A percentile compares a stretch with the other conserved stretches of the same genome.
These are phyloP conservation scores for Melanogaster broomeanus DNA, from an alignment of 768 basidiomycete genomes.

Conservation along the genomic window DNA sequence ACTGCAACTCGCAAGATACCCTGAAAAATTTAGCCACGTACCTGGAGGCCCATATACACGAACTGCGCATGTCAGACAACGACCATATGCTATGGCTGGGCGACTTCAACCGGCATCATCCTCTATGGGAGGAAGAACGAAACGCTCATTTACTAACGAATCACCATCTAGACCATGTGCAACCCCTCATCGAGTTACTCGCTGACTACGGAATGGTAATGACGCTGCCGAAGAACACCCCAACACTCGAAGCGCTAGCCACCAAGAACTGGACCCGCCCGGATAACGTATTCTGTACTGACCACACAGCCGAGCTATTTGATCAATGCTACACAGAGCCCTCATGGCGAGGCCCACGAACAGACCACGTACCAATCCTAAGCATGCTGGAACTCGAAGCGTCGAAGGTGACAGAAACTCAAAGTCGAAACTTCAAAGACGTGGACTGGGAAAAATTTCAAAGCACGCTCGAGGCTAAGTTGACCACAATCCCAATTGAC, in stretches of 20 bases:
- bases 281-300: slow-evolving; percentile 9
- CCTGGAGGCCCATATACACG: neutral
- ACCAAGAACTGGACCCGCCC: slow-evolving; percentile 8
- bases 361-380: neutral
- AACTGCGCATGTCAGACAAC: neutral
- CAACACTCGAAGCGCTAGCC: neutral
- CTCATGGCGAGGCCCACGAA: neutral
- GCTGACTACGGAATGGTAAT: slow-evolving; percentile 8
- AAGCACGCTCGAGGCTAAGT: neutral
- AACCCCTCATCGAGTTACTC: slow-evolving; percentile 2
- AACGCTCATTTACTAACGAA: slow-evolving; percentile 17
- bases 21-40: neutral
- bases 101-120: slow-evolving; percentile 35
- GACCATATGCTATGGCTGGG: slow-evolving; percentile 25
- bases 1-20: slow-evolving; percentile 2
- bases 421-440: neutral
- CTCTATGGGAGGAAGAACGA: slow-evolving; percentile 26
- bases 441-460: slow-evolving; percentile 1
- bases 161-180: neutral
- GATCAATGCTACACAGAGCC: neutral
- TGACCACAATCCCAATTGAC: neutral
- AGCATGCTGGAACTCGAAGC: neutral
- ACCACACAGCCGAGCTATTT: neutral
- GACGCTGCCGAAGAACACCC: neutral
- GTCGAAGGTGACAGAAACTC: neutral